phyloP scores from a whole-genome alignment of 116 monocot species.

The Trichopus zeylanicus region DNA sequence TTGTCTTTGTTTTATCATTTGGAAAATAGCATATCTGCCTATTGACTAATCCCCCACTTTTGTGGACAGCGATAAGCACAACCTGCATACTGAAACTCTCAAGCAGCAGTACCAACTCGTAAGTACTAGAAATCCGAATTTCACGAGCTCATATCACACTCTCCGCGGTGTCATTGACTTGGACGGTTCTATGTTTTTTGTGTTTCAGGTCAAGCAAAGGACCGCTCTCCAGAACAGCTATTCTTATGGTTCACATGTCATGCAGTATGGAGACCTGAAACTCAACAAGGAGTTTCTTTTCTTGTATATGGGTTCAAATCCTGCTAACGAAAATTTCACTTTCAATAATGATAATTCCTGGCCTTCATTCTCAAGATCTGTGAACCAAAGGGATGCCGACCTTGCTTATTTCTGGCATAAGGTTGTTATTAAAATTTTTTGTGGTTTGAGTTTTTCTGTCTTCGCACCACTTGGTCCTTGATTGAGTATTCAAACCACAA shows the following conservation, averaged over 20 bases:
- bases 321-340: constrained; percentile 67
- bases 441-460: too few species aligned
- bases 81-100: constrained; percentile 62
- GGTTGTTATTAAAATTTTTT: too few species aligned
- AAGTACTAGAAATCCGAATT: constrained; percentile 11
- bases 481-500: too few species aligned
- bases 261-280: constrained; percentile 76
- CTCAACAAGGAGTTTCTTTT: constrained; percentile 39
- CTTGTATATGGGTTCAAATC: constrained; percentile 85
- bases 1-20: not conserved
- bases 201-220: constrained; percentile 64
- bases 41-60: not conserved
- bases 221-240: constrained; percentile 37
- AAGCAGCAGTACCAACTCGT: constrained; percentile 85
- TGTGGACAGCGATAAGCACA: constrained; percentile 69
- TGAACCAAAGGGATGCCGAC: constrained; percentile 94
- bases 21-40: not conserved
- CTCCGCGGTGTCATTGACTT: too few species aligned
- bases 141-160: too few species aligned
- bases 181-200: not conserved
- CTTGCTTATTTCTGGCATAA: constrained; percentile 86
- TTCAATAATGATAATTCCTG: constrained; percentile 58
- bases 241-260: constrained; percentile 78
- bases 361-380: constrained; percentile 35
- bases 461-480: too few species aligned